These are phyloP conservation scores for Phytophthora crassamura DNA, from an alignment of 352 stramenopile species.

Conservation along the genomic window DNA sequence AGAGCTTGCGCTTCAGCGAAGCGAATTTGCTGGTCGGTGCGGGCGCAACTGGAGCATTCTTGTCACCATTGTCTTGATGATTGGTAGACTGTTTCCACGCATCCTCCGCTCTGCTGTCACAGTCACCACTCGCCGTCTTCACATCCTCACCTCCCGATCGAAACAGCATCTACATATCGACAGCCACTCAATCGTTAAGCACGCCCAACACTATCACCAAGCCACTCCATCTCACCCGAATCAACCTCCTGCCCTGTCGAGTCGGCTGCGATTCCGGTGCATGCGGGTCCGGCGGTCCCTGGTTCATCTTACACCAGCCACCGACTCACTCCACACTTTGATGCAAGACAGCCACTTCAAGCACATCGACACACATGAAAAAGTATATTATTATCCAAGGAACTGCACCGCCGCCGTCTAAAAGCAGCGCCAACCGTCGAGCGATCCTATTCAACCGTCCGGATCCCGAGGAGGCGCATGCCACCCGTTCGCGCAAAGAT, in stretches of 20 bases:
- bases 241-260: slow-evolving; percentile 42
- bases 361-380: not conserved
- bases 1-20: slow-evolving; percentile 63
- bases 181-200: not conserved
- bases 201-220: not conserved
- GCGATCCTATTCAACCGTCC: slow-evolving; percentile 8
- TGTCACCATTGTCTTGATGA: slow-evolving; percentile 1
- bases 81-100: not conserved
- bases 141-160: slow-evolving; percentile 23
- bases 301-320: slow-evolving; percentile 24
- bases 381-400: slow-evolving; percentile 21
- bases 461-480: slow-evolving; percentile 10
- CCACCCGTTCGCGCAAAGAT: slow-evolving; percentile 27
- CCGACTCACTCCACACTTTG: not conserved
- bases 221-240: slow-evolving; percentile 36
- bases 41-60: slow-evolving; percentile 11
- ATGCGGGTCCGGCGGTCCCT: slow-evolving; percentile 22
- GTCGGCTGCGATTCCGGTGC: slow-evolving; percentile 32
- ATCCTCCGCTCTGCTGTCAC: slow-evolving; percentile 26
- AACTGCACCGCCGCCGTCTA: slow-evolving; percentile 4
- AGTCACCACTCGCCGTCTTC: not conserved
- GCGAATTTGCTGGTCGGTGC: slow-evolving; percentile 43
- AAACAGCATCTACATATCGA: slow-evolving; percentile 55
- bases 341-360: not conserved
- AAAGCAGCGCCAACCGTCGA: slow-evolving; percentile 25